phyloP scores from a whole-genome alignment of 805 yeast genomes.

The Ogataea dorogensis region DNA sequence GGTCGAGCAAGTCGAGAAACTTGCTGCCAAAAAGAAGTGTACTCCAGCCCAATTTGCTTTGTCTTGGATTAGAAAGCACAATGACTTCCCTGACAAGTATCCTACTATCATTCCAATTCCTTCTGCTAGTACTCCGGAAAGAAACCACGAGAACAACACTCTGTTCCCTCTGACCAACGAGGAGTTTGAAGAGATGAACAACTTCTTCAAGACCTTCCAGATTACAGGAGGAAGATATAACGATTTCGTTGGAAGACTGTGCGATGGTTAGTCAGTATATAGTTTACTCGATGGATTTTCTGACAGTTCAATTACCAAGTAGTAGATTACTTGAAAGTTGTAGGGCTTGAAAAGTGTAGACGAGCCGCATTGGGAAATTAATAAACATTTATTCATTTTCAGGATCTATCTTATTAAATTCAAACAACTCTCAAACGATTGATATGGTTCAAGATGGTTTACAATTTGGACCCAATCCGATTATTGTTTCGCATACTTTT shows the following conservation, averaged over 20 bases:
- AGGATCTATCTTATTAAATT: constrained; percentile 2
- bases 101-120: constrained; percentile 78
- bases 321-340: no score
- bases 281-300: no score
- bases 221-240: constrained; percentile 46
- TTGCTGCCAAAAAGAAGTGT: constrained; percentile 45
- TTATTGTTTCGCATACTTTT: constrained; percentile 13
- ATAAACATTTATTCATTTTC: constrained; percentile 5
- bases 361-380: constrained; percentile 8
- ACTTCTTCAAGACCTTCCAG: constrained; percentile 40
- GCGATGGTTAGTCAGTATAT: no score
- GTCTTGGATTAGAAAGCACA: constrained; percentile 57
- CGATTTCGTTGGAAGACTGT: no score
- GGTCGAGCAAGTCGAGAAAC: constrained; percentile 48
- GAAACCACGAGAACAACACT: constrained; percentile 61
- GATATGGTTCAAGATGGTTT: constrained; percentile 18
- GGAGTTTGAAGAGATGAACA: constrained; percentile 54
- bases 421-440: constrained; percentile 1
- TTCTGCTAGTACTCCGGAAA: constrained; percentile 58
- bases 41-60: constrained; percentile 68
- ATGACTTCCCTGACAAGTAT: constrained; percentile 36
- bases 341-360: no score
- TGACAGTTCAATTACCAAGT: no score
- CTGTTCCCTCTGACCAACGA: constrained; percentile 47
- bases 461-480: constrained; percentile 15